These are phyloP conservation scores for Penicillium aurantiogriseum DNA, from an alignment of 2,329 filamentous ascomycete species.

Conservation along the genomic window DNA sequence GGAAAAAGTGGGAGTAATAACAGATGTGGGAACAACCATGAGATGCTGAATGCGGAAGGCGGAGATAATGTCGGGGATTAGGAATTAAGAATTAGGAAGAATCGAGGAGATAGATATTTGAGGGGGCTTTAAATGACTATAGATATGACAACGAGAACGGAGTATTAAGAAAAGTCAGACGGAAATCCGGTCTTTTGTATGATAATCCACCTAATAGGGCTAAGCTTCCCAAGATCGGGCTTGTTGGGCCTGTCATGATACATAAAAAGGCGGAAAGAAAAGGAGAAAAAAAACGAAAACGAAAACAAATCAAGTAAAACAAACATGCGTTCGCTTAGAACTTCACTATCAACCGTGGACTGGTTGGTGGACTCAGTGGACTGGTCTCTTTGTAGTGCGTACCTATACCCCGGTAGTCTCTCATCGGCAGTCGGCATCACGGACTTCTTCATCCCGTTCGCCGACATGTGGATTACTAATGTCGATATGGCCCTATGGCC, in stretches of 20 bases:
- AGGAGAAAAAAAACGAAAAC: neutral
- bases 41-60: neutral
- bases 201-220: neutral
- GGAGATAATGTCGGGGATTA: neutral
- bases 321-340: neutral
- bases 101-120: neutral
- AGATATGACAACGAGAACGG: neutral
- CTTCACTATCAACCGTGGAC: neutral
- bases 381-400: too few relatives aligned
- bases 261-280: neutral
- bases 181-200: neutral
- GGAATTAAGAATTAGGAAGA: neutral
- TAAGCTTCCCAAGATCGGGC: neutral
- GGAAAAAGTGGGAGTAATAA: neutral
- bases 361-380: too few relatives aligned
- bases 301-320: neutral
- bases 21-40: neutral
- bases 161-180: neutral
- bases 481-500: neutral
- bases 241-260: neutral
- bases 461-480: conserved; percentile 1
- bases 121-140: neutral
- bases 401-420: too few relatives aligned
- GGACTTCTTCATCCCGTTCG: neutral
- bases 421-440: neutral